Evolutionary conservation across 2,329 filamentous ascomycete genomes (phyloP).

Genomic region (Clathrospora elynae): DNA sequence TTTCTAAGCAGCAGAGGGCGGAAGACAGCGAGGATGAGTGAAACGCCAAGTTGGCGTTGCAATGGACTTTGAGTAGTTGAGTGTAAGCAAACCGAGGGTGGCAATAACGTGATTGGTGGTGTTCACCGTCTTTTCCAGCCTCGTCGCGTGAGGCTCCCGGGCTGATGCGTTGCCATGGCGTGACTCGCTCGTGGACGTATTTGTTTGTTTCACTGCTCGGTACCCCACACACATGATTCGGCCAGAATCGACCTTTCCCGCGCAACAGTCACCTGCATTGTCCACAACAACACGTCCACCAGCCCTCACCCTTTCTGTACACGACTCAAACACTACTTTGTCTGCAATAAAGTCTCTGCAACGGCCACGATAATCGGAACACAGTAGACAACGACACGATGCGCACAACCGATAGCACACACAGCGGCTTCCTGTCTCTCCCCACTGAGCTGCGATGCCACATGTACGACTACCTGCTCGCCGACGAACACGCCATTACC

Average conservation of each 20-base stretch:
- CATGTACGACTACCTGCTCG: conserved; percentile 50
- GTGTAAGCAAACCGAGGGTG: conserved; percentile 14
- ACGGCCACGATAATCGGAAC: not conserved
- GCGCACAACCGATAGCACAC: conserved; percentile 3
- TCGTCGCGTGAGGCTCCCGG: conserved; percentile 21
- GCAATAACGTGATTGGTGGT: conserved; percentile 13
- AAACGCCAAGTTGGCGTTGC: no score
- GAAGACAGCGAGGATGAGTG: conserved; percentile 48
- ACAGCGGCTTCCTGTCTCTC: conserved; percentile 31
- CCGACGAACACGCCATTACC: conserved; percentile 45
- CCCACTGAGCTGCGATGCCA: conserved; percentile 51
- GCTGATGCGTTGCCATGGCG: conserved; percentile 7
- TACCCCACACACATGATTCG: conserved; percentile 21
- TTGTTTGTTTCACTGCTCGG: conserved; percentile 22
- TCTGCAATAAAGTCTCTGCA: conserved; percentile 8
- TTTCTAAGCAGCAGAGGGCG: conserved; percentile 50
- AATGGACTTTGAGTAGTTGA: not conserved
- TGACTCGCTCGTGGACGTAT: conserved; percentile 19
- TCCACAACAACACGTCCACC: conserved; percentile 12
- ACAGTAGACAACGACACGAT: not conserved
- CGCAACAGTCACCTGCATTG: no score
- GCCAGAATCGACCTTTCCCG: conserved; percentile 7
- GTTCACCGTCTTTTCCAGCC: conserved; percentile 6
- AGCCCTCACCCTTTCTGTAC: conserved; percentile 1
- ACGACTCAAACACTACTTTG: conserved; percentile 1